phyloP scores from a whole-genome alignment of 2,329 filamentous ascomycete genomes.

The Paramyrothecium roridum region DNA sequence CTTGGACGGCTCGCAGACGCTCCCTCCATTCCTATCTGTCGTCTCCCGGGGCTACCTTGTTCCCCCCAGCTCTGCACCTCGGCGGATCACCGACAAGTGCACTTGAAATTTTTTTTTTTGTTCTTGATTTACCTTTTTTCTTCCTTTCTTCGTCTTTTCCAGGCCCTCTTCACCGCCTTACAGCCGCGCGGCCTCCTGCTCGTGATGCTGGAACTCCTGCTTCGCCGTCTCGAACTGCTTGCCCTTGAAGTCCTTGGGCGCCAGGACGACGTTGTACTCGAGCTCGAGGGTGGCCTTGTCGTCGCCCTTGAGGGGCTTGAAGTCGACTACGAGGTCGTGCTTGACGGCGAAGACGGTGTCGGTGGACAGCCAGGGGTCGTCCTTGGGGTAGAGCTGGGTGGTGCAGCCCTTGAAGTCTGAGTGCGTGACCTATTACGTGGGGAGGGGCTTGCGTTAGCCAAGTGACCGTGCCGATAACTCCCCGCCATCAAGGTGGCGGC shows the following conservation, averaged over 20 bases:
- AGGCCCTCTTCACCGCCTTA: neutral
- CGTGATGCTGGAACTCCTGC: neutral
- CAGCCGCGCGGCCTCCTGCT: neutral
- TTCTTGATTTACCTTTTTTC: neutral
- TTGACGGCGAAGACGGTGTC: slow-evolving; percentile 51
- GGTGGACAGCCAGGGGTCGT: slow-evolving; percentile 58
- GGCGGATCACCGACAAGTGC: neutral
- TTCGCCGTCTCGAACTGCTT: slow-evolving; percentile 15
- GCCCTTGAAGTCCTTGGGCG: slow-evolving; percentile 43
- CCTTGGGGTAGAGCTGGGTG: slow-evolving; percentile 73
- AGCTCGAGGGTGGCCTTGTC: slow-evolving; percentile 32
- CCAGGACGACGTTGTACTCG: slow-evolving; percentile 40
- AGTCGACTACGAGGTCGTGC: slow-evolving; percentile 47
- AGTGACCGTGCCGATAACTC: too few relatives aligned
- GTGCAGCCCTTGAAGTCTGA: slow-evolving; percentile 69
- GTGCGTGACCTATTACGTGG: slow-evolving; percentile 39
- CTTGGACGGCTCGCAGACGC: too few relatives aligned
- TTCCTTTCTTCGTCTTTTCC: too few relatives aligned
- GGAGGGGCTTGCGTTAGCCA: neutral
- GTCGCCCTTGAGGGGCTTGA: slow-evolving; percentile 40
- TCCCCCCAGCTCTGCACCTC: too few relatives aligned
- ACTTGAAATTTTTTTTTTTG: neutral
- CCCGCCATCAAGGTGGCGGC: neutral
- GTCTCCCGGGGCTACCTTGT: too few relatives aligned
- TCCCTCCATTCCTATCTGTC: too few relatives aligned